Base-by-base conservation (phyloP, 495 filamentous ascomycete species). In the Xylaria intraflava region DNA sequence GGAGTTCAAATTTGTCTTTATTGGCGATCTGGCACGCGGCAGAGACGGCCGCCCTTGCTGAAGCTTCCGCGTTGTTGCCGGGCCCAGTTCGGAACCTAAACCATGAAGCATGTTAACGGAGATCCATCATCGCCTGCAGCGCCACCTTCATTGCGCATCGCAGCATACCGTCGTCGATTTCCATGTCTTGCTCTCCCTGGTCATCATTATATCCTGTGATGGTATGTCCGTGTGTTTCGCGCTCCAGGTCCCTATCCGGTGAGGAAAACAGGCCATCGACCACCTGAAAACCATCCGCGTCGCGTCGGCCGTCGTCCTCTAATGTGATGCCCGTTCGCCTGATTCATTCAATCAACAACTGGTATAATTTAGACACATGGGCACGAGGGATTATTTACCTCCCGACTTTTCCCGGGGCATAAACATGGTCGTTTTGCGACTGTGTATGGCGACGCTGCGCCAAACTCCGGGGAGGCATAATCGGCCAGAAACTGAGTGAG, bases 261-360 rank as follows among this genome's bases (percentile, higher is more conserved):
- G 92, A 95, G 3, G 90, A 96, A 69, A 96, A 97, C 58, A 96
- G 81, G 44, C 78, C 78, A 22, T 89, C 86, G 48, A 95, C 77
- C 30, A 83, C 83, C 67, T 97, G 90, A 70, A 98, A 80, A 67
- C 94, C 93, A 77, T 95, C 74, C 65, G 90, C 93, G 71, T 97
- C 90, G 70, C 89, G 85, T 47, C 86, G 71, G 36, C 88, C 88
- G 49, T 77, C 80, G 69, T 96, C 89, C 64, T 81, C 79, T 24
- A 98, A 68, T 1, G 82, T 87, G 27, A 94, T 76, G 20, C 93
- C 93, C 8, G 93, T 98, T 79, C 92, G 81, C 27, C 74, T 78
- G 59, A n/a, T 9, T 20, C 42, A 33, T 14, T 17, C 24, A 6
- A 45, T 61, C 33, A 62, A 53, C 51, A 22, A 44, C 35, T 11